Evolutionary conservation across 2,329 filamentous ascomycete species (phyloP), one percentile per base, ranked within the genome.

Genomic region (Aspergillus brasiliensis): DNA sequence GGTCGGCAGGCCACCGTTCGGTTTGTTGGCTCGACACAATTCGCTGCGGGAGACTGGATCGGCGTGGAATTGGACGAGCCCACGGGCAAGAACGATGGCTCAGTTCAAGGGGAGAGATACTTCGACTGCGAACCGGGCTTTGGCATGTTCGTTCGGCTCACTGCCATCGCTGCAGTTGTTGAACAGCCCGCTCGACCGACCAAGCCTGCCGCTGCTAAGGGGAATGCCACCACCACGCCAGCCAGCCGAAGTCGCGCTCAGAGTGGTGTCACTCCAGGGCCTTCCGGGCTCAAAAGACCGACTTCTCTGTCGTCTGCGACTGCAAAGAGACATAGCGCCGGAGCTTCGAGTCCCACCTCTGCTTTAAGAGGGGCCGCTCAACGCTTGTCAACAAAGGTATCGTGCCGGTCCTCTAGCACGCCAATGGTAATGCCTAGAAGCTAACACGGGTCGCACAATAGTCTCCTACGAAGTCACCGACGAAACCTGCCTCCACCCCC

Each of bases 51-150:
- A 63, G 87, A 91, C 62, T 98, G 93, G 92, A 83, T 97, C 60
- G 94, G 94, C 65, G 86, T 98, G 61, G 93, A 97, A 80, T 85
- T 98, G 58, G 87, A 92, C 55, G 89, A 91, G 49, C 82, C 88
- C 56, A 86, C 84, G 19, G 94, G 95, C 31, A 98, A 98, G 81
- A 98, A 98, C 70, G 92, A 98, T 82, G 94, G 94, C 65, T 89
- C 90, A 57, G 91, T 98, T 49, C 86, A 94, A 75, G 93, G 92
- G 62, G 86, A 91, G 72, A 83, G 91, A 19, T 98, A 98, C 74
- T 98, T 97, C 69, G 87, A 93, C 52, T 98, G 94, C 67, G 75
- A 82, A 51, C 78, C 81, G 47, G 78, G 84, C 73, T 77, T 88
- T 84, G 86, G 91, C 82, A 95, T 99, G 86, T 98, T 99, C 71